Evolutionary conservation across 1,284 basidiomycete species (phyloP).

Genomic region (Cryptococcus jaspeensis): DNA sequence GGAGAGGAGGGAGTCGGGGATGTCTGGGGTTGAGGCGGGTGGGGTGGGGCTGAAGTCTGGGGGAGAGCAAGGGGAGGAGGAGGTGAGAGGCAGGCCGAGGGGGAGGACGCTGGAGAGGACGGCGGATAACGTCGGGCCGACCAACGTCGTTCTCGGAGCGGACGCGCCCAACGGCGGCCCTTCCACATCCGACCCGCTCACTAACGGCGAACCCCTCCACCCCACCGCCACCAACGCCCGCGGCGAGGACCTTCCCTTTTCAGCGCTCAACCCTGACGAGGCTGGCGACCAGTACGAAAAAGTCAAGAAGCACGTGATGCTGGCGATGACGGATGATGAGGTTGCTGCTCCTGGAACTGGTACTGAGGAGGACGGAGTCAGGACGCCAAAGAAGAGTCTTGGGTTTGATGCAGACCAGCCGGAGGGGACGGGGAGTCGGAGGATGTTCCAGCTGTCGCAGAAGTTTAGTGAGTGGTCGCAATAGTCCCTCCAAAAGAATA

Average conservation of each 20-base stretch:
- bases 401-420: slow-evolving; percentile 22
- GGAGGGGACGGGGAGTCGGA: slow-evolving; percentile 39
- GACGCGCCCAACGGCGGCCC: not conserved
- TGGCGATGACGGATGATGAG: not conserved
- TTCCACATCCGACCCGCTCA: not conserved
- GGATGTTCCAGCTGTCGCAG: slow-evolving; percentile 49
- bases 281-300: slow-evolving; percentile 7
- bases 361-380: not conserved
- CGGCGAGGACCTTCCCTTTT: slow-evolving; percentile 9
- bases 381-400: not conserved
- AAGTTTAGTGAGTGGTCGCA: slow-evolving; percentile 41
- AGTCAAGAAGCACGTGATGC: slow-evolving; percentile 11
- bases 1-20: too few species aligned
- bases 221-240: not conserved
- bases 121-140: not conserved
- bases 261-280: slow-evolving; percentile 11
- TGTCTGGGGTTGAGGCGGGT: too few species aligned
- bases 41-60: too few species aligned
- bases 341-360: not conserved
- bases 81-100: not conserved
- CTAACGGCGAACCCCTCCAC: not conserved
- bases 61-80: not conserved
- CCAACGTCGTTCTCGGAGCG: not conserved
- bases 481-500: too few species aligned
- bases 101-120: not conserved